Base-by-base conservation (phyloP, 352 stramenopile species). In the Pythium guiyangense region DNA sequence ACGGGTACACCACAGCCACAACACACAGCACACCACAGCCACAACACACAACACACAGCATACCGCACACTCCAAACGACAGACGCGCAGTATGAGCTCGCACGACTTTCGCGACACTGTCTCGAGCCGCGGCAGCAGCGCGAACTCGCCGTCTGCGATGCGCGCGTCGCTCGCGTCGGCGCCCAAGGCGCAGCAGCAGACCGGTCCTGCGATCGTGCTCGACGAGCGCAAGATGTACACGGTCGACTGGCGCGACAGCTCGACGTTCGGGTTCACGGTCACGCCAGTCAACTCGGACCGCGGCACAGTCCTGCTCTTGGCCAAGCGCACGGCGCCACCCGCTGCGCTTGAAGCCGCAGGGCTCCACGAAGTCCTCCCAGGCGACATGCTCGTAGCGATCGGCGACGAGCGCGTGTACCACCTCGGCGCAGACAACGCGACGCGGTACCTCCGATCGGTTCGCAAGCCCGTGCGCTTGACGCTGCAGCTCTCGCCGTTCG, bases 221-320 rank as follows among this genome's bases (percentile, higher is more conserved):
- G 74, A 90, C 56, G 77, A 90, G 66, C 74, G 73, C 60, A 77
- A 85, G 54, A 90, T 90, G 80, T 90, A 90, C 64, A 78, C 75
- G 9, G 76, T 85, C 48, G 70, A 87, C 63, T 90, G 80, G 80
- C 64, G 66, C 52, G 76, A 88, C 50, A 69, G 69, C 37, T 40
- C 63, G n/a, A 62, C 67, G 27, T 91, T 91, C 48, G 80, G 77
- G 51, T 91, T 91, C 66, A 86, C 76, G 5, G 68, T 91, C 20
- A 84, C 76, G 46, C 79, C 78, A 50, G 72, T 91, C 18, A 74
- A 82, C 59, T 91, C 78, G 45, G 77, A 91, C 60, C 70, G 73
- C 31, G 80, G 80, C 34, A 82, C 74, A 1, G 78, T 88, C 15
- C 47, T 91, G 43, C 72, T 84, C 31, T 67, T 91, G 2, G 69